phyloP scores from a whole-genome alignment of 2,329 filamentous ascomycete species.

The Diaporthe sp. region DNA sequence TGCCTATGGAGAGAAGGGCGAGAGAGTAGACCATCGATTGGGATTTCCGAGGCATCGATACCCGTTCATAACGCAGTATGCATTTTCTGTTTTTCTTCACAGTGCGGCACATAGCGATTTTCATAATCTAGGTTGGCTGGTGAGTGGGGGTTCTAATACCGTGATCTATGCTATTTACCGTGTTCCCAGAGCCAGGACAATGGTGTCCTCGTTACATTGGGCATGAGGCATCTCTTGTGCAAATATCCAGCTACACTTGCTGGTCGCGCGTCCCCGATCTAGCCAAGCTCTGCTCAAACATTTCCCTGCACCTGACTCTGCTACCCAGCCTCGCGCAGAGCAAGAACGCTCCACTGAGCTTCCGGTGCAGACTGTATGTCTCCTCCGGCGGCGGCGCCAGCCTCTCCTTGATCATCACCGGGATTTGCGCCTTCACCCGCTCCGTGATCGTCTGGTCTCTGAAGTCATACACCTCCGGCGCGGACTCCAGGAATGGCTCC shows the following conservation, averaged over 20 bases:
- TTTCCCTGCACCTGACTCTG: constrained; percentile 80
- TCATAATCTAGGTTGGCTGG: not conserved
- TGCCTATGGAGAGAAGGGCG: constrained; percentile 69
- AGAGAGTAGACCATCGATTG: constrained; percentile 40
- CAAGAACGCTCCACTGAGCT: constrained; percentile 94
- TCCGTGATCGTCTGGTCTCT: constrained; percentile 96
- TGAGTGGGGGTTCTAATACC: not conserved
- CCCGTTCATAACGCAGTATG: not conserved
- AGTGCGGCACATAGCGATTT: not conserved
- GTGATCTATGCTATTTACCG: not conserved
- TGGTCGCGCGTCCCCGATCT: constrained; percentile 47
- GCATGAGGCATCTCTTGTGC: too few relatives aligned
- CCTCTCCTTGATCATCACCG: constrained; percentile 91
- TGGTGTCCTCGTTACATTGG: not conserved
- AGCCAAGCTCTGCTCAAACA: constrained; percentile 75
- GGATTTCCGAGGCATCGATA: not conserved
- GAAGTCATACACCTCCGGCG: constrained; percentile 92
- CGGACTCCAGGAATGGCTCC: constrained; percentile 84
- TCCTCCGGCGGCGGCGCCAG: constrained; percentile 94
- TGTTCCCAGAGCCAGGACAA: not conserved
- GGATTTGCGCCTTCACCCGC: constrained; percentile 87
- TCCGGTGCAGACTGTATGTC: constrained; percentile 95
- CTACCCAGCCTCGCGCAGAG: constrained; percentile 90
- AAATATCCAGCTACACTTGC: not conserved
- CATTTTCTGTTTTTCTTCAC: not conserved